A percentile compares a stretch with the other conserved stretches of the same genome.
These are phyloP conservation scores for Lipomyces kockii DNA, from an alignment of 805 yeast genomes.

Conservation along the genomic window DNA sequence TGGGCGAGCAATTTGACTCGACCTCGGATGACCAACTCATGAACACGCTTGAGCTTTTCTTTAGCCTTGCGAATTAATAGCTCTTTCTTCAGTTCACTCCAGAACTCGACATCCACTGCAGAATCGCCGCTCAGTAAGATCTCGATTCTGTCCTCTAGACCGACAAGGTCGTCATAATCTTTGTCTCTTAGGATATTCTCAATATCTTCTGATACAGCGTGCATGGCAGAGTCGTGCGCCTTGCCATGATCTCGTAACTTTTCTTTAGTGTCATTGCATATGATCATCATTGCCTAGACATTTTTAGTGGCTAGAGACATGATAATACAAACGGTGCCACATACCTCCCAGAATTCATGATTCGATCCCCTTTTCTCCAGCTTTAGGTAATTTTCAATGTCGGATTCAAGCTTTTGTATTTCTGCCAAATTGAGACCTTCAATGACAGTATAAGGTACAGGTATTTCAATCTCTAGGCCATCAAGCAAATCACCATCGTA, in stretches of 20 bases:
- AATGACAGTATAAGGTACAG: constrained; percentile 35
- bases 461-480: constrained; percentile 33
- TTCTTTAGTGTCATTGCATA: constrained; percentile 27
- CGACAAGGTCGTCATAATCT: constrained; percentile 38
- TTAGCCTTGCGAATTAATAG: constrained; percentile 37
- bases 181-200: constrained; percentile 41
- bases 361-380: constrained; percentile 21
- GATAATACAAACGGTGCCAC: background rate
- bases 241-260: background rate
- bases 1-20: constrained; percentile 22
- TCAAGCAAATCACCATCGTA: constrained; percentile 34
- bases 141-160: constrained; percentile 37
- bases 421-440: constrained; percentile 27
- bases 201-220: constrained; percentile 38
- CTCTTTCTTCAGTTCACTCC: constrained; percentile 40
- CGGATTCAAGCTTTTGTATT: constrained; percentile 26
- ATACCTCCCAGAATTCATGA: constrained; percentile 40
- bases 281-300: constrained; percentile 11
- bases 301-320: background rate
- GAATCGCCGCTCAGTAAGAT: constrained; percentile 32
- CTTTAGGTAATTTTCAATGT: constrained; percentile 22
- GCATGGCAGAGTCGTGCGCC: background rate
- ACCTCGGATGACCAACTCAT: constrained; percentile 21
- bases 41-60: constrained; percentile 26
- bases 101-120: constrained; percentile 41